These are phyloP conservation scores for Neurospora terricola DNA, from an alignment of 495 filamentous ascomycete genomes.

Conservation along the genomic window DNA sequence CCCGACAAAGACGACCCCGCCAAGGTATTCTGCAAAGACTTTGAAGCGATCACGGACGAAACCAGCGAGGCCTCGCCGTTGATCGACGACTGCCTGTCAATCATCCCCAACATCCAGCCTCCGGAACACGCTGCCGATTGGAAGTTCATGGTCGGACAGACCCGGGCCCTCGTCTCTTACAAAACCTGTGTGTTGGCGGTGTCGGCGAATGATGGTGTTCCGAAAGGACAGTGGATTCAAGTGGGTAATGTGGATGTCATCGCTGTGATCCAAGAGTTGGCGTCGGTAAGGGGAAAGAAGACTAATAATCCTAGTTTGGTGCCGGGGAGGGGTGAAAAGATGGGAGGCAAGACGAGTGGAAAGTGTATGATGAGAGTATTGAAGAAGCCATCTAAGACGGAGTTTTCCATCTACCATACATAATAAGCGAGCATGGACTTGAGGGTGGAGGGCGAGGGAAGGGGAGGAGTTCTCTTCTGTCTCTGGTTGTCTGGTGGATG, in stretches of 20 bases:
- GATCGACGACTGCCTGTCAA: background rate
- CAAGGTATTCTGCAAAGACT: background rate
- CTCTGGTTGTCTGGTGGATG: background rate
- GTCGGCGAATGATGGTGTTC: background rate
- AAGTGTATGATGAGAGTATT: background rate
- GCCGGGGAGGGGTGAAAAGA: background rate
- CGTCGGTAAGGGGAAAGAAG: background rate
- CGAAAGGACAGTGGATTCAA: background rate
- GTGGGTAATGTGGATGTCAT: background rate
- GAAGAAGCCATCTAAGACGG: background rate
- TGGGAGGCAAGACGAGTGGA: background rate
- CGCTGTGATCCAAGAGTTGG: background rate
- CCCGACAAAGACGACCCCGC: background rate
- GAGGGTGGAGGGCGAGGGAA: background rate
- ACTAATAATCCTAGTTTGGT: background rate
- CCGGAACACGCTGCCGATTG: background rate
- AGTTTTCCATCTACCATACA: background rate
- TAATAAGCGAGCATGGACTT: background rate
- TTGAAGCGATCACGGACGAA: background rate
- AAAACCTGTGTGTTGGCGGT: background rate
- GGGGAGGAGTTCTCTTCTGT: background rate
- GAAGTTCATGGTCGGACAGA: background rate
- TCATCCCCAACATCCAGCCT: background rate
- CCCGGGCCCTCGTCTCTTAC: background rate
- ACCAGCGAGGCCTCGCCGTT: background rate